Conservation (phyloP, 306 rosid species). For the Oxytropis ochrocephala region DNA sequence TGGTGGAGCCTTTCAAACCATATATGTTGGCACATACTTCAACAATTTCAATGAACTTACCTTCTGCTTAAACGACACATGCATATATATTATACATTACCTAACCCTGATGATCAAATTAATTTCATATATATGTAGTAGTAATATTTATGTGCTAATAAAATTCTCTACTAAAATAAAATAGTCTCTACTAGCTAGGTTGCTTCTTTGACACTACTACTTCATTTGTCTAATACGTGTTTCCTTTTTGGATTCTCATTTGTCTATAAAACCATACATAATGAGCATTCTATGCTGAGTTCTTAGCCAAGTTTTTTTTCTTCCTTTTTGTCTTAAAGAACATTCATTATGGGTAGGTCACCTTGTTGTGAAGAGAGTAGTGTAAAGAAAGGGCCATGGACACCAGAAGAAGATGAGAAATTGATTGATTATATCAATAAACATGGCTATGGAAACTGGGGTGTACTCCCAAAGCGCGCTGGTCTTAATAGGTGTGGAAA, state of each 20-base stretch:
- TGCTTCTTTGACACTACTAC: slow-evolving; percentile 23
- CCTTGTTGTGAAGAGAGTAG: slow-evolving; percentile 61
- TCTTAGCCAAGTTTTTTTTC: not conserved
- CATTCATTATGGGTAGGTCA: slow-evolving; percentile 59
- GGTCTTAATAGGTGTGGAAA: slow-evolving; percentile 90
- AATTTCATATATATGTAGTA: not conserved
- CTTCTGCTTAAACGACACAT: slow-evolving; percentile 27
- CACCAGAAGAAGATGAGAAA: slow-evolving; percentile 77
- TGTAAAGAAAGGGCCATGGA: slow-evolving; percentile 98
- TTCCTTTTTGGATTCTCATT: slow-evolving; percentile 13
- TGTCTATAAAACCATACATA: slow-evolving; percentile 49
- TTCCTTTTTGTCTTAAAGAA: not conserved
- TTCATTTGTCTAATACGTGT: slow-evolving; percentile 18
- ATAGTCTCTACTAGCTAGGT: slow-evolving; percentile 28
- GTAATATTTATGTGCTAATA: not conserved
- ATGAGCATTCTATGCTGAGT: not conserved
- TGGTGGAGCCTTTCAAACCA: slow-evolving; percentile 15
- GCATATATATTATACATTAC: slow-evolving; percentile 30
- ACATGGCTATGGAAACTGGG: slow-evolving; percentile 84
- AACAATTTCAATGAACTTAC: slow-evolving; percentile 27
- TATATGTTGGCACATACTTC: slow-evolving; percentile 11
- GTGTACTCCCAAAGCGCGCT: slow-evolving; percentile 69
- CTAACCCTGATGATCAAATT: slow-evolving; percentile 30
- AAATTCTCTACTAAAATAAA: slow-evolving; percentile 2
- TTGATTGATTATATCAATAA: slow-evolving; percentile 44